Percentiles rank a stretch among this genome's conserved stretches.
Conservation (phyloP, 2,329 filamentous ascomycete species). For the Ascochyta koolunga region DNA sequence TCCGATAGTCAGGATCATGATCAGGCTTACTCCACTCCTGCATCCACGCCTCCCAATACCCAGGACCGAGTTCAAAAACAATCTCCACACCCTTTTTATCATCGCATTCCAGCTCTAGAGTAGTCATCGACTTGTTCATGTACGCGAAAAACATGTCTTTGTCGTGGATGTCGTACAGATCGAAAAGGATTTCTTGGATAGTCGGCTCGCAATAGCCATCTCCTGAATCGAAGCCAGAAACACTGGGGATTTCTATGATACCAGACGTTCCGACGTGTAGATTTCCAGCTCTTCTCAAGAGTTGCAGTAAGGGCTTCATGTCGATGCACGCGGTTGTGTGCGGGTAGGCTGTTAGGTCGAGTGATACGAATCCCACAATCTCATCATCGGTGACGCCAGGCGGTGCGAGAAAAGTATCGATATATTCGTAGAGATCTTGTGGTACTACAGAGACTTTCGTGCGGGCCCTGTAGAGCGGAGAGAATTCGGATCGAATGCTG, state of each 20-base stretch:
- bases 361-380: not conserved
- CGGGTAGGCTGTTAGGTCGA: not conserved
- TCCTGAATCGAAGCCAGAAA: too few relatives aligned
- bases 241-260: not conserved
- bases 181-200: not conserved
- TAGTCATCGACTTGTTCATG: not conserved
- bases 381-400: not conserved
- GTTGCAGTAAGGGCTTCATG: not conserved
- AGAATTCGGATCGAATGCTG: not conserved
- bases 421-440: not conserved
- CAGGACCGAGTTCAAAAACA: not conserved
- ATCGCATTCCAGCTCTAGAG: not conserved
- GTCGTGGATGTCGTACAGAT: constrained; percentile 9
- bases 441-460: not conserved
- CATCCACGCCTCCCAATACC: constrained; percentile 12
- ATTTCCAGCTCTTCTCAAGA: not conserved
- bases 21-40: constrained; percentile 6
- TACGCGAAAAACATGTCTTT: not conserved
- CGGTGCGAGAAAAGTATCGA: not conserved
- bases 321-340: not conserved
- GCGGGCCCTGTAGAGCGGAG: not conserved
- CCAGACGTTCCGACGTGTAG: not conserved
- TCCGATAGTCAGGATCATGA: not conserved
- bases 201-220: not conserved
- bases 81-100: constrained; percentile 1